A percentile compares a stretch with the other conserved stretches of the same genome.
These are phyloP conservation scores for Xylaria sp. DNA, from an alignment of 2,329 filamentous ascomycete species.

Conservation along the genomic window DNA sequence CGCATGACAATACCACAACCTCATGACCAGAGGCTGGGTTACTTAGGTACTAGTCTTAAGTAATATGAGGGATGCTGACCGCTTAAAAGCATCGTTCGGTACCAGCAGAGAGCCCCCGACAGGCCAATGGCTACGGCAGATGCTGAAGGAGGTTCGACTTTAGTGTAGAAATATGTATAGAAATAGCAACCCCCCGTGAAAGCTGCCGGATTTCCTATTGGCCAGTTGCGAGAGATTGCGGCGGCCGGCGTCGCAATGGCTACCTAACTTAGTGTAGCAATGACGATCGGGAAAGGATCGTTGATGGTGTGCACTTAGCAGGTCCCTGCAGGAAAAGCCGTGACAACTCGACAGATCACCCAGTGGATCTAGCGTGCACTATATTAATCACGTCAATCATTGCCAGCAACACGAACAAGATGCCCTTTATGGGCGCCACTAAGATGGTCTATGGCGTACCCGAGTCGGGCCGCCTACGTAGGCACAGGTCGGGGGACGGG, in stretches of 20 bases:
- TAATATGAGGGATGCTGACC: slow-evolving; percentile 8
- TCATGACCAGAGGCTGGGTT: slow-evolving; percentile 8
- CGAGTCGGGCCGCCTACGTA: neutral
- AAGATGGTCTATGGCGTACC: neutral
- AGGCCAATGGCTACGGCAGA: neutral
- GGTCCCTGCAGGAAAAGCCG: slow-evolving; percentile 16
- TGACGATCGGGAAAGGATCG: neutral
- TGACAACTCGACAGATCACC: slow-evolving; percentile 17
- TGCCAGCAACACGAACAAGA: slow-evolving; percentile 24
- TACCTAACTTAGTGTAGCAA: neutral
- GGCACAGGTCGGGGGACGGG: neutral
- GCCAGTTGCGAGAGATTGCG: neutral
- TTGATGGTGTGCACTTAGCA: slow-evolving; percentile 12
- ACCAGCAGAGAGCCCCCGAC: no score
- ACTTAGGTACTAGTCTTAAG: slow-evolving; percentile 11
- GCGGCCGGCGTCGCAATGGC: neutral
- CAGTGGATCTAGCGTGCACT: slow-evolving; percentile 3
- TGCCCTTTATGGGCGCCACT: neutral
- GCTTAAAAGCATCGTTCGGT: no score
- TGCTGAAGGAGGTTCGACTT: neutral
- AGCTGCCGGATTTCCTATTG: slow-evolving; percentile 16
- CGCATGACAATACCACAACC: slow-evolving; percentile 3
- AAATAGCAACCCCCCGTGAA: no score
- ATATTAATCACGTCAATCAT: slow-evolving; percentile 20
- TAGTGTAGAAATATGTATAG: no score